Percentiles rank a stretch among this genome's conserved stretches.
Conservation (phyloP, 768 basidiomycete species). For the Auriscalpium vulgare region DNA sequence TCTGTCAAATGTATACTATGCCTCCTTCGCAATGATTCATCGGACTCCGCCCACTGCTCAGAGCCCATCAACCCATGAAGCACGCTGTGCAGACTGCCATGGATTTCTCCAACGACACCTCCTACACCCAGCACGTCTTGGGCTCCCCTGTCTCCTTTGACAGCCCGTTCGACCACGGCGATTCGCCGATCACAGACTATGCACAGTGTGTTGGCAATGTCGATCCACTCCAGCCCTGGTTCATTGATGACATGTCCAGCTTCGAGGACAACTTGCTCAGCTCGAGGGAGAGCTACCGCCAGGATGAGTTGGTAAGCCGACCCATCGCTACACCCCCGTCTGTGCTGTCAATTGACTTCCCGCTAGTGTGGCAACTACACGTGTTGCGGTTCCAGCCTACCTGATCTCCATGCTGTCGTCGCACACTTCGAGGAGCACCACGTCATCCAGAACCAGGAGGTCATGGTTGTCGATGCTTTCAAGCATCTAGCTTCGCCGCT, state of each 20-base stretch:
- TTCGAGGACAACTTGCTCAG: no score
- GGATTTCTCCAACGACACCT: slow-evolving; percentile 51
- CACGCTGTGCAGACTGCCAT: no score
- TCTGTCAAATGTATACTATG: no score
- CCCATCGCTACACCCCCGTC: background rate
- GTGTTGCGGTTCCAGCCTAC: slow-evolving; percentile 76
- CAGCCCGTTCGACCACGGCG: slow-evolving; percentile 52
- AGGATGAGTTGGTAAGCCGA: slow-evolving; percentile 61
- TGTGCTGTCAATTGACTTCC: slow-evolving; percentile 1
- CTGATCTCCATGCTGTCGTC: slow-evolving; percentile 74
- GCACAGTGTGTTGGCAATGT: slow-evolving; percentile 37
- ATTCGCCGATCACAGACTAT: slow-evolving; percentile 48
- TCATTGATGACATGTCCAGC: no score
- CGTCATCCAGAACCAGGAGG: slow-evolving; percentile 49
- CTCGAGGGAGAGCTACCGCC: slow-evolving; percentile 57
- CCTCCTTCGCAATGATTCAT: no score
- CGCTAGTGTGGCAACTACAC: slow-evolving; percentile 76
- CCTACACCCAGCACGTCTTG: slow-evolving; percentile 60
- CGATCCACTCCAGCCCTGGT: slow-evolving; percentile 54
- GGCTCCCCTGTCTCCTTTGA: slow-evolving; percentile 68
- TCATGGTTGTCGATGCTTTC: no score
- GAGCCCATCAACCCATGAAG: no score
- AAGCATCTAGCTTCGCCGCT: no score
- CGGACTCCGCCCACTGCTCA: no score
- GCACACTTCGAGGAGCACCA: slow-evolving; percentile 92